phyloP scores from a whole-genome alignment of 768 basidiomycete species.

The Psilocybe azurescens region DNA sequence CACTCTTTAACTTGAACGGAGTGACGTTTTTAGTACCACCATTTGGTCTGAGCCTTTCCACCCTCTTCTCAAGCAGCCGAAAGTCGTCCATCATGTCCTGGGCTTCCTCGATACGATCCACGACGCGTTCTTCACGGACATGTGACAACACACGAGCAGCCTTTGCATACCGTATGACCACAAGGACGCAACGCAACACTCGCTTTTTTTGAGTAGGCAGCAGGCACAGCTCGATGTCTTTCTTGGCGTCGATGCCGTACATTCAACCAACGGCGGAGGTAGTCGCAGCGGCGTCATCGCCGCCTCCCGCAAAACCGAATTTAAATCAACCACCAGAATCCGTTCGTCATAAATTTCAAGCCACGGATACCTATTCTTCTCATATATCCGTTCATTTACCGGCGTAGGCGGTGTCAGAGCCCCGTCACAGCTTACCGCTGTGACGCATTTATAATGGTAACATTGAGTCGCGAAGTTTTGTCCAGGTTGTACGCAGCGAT shows the following conservation, averaged over 20 bases:
- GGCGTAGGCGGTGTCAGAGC: conserved; percentile 18
- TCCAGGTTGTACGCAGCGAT: conserved; percentile 33
- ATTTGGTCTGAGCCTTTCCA: not conserved
- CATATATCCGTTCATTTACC: conserved; percentile 18
- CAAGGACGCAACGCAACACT: not conserved
- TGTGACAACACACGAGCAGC: not conserved
- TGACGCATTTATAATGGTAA: not conserved
- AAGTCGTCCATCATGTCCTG: not conserved
- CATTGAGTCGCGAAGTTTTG: not conserved
- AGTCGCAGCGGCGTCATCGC: no score
- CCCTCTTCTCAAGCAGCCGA: not conserved
- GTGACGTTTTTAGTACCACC: not conserved
- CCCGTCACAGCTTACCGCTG: conserved; percentile 14
- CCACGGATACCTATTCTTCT: conserved; percentile 20
- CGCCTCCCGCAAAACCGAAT: not conserved
- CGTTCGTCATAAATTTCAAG: conserved; percentile 24
- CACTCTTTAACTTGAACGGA: not conserved
- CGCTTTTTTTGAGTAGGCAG: not conserved
- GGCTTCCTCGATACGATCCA: conserved; percentile 1
- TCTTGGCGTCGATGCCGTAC: not conserved
- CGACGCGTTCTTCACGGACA: not conserved
- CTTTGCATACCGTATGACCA: not conserved
- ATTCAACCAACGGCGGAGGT: not conserved
- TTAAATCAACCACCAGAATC: conserved; percentile 3
- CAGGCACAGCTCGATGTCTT: not conserved